Evolutionary conservation across 495 filamentous ascomycete species (phyloP).

Genomic region (Lineolata rhizophorae): DNA sequence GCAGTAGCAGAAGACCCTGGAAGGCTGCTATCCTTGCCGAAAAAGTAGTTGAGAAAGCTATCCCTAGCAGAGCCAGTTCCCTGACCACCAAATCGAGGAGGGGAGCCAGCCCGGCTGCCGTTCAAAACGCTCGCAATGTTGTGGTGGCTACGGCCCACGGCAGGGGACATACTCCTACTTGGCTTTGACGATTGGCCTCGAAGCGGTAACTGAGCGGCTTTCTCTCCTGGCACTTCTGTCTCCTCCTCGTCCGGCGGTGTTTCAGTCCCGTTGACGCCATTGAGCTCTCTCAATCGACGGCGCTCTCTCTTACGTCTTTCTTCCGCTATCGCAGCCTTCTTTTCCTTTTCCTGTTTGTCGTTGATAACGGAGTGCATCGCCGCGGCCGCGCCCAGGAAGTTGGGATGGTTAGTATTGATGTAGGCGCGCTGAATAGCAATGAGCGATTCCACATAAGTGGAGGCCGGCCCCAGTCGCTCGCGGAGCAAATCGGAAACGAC

Average conservation of each 20-base stretch:
- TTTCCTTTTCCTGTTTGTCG: slow-evolving; percentile 81
- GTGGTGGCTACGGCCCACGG: slow-evolving; percentile 44
- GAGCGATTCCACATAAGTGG: slow-evolving; percentile 79
- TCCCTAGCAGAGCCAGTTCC: slow-evolving; percentile 35
- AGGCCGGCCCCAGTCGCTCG: slow-evolving; percentile 74
- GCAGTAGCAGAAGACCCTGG: slow-evolving; percentile 17
- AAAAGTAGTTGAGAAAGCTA: slow-evolving; percentile 96
- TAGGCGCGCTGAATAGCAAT: slow-evolving; percentile 96
- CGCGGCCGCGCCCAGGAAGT: slow-evolving; percentile 93
- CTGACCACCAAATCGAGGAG: slow-evolving; percentile 32
- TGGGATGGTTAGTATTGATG: slow-evolving; percentile 98
- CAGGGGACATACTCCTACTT: slow-evolving; percentile 58
- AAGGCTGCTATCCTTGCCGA: slow-evolving; percentile 66
- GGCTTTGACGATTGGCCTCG: slow-evolving; percentile 37
- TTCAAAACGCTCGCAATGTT: slow-evolving; percentile 46
- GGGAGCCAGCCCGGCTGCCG: slow-evolving; percentile 38
- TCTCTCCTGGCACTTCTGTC: slow-evolving; percentile 18
- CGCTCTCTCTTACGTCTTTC: slow-evolving; percentile 69
- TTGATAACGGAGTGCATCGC: slow-evolving; percentile 93
- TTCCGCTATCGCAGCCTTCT: slow-evolving; percentile 55
- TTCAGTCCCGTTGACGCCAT: slow-evolving; percentile 48
- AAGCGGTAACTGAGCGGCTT: slow-evolving; percentile 29
- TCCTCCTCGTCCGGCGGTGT: slow-evolving; percentile 55
- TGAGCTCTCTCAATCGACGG: slow-evolving; percentile 58
- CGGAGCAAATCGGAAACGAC: slow-evolving; percentile 92